Base-by-base conservation (phyloP, 176 grass and related monocot species). In the Paspalum notatum region DNA sequence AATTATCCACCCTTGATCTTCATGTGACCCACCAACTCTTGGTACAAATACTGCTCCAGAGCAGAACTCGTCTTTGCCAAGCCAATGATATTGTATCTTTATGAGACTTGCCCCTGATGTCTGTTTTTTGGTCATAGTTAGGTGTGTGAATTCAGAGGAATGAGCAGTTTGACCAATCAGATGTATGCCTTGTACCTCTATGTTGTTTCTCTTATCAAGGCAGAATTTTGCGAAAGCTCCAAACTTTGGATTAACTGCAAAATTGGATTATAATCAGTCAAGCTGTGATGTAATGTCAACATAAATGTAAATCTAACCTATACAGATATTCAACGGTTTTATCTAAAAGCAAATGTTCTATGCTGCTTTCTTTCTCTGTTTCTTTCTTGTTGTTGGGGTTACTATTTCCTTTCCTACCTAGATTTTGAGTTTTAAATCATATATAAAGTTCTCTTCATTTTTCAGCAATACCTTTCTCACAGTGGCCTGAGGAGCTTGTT, bases 1-100 rank as follows among this genome's bases (percentile, higher is more conserved):
- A 46, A 91, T 22, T 82, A 91, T 68, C 85, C 89, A 91, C 32
- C 89, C 89, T 53, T 91, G 85, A 43, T 87, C 85, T 82, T 91
- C 85, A 72, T 81, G 66, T 8, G 51, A 81, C 44, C 85, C 85
- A 82, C 82, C 71, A 76, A 51, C 64, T 87, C 66, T 91, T 8
- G 71, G 82, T 42, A 87, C 89, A 85, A 91, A 91, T 68, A 72
- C 49, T 81, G 85, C 81, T 87, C 89, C 89, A 32, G 85, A 91
- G 67, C 81, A 91, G 66, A 91, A 91, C 9, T 85, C 18, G 20
- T 87, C 68, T 82, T 80, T 59, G n/a, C 59, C 72, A 54, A 91
- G 85, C 81, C 25, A 21, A 37, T 87, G 89, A 45, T 85, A 72
- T 10, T 91, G 56, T 16, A 46, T 58, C 51, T 44, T 83, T 25